These are phyloP conservation scores for Thielaviopsis populi DNA, from an alignment of 2,329 filamentous ascomycete genomes.

Conservation along the genomic window DNA sequence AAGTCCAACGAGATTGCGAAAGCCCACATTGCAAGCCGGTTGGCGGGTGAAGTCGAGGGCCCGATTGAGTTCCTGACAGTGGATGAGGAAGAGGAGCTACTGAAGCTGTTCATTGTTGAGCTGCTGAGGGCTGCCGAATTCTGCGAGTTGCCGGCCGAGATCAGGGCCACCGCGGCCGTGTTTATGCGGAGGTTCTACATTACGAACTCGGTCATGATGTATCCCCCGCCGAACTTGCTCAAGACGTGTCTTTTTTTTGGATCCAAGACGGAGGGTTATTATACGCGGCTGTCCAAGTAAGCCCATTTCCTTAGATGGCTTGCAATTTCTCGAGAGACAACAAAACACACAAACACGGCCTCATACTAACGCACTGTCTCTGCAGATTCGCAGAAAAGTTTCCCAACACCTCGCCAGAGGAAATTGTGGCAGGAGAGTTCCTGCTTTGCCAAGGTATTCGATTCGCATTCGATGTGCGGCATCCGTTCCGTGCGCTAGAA, in stretches of 20 bases:
- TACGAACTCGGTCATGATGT: slow-evolving; percentile 91
- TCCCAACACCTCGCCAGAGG: slow-evolving; percentile 56
- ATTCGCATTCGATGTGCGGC: slow-evolving; percentile 85
- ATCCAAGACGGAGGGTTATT: slow-evolving; percentile 79
- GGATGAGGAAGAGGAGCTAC: slow-evolving; percentile 66
- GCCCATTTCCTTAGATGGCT: background rate
- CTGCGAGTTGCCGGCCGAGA: slow-evolving; percentile 23
- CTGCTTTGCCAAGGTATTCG: slow-evolving; percentile 80
- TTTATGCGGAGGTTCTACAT: slow-evolving; percentile 92
- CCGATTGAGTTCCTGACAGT: slow-evolving; percentile 58
- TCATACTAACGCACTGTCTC: background rate
- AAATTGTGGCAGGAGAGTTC: slow-evolving; percentile 83
- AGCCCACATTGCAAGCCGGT: slow-evolving; percentile 41
- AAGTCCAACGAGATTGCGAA: slow-evolving; percentile 66
- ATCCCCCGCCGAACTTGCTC: slow-evolving; percentile 77
- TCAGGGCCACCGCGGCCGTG: slow-evolving; percentile 59
- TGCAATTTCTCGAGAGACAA: too few relatives aligned
- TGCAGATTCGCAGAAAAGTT: slow-evolving; percentile 51
- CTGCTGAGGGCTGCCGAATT: slow-evolving; percentile 42
- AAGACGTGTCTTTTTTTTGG: slow-evolving; percentile 86
- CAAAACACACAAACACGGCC: too few relatives aligned
- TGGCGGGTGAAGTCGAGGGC: slow-evolving; percentile 22
- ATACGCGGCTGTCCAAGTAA: slow-evolving; percentile 42
- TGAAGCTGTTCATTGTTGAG: slow-evolving; percentile 59
- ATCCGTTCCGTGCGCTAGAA: slow-evolving; percentile 77